phyloP scores from a whole-genome alignment of 208 protist genomes.

The Ichthyophonus hoferi region DNA sequence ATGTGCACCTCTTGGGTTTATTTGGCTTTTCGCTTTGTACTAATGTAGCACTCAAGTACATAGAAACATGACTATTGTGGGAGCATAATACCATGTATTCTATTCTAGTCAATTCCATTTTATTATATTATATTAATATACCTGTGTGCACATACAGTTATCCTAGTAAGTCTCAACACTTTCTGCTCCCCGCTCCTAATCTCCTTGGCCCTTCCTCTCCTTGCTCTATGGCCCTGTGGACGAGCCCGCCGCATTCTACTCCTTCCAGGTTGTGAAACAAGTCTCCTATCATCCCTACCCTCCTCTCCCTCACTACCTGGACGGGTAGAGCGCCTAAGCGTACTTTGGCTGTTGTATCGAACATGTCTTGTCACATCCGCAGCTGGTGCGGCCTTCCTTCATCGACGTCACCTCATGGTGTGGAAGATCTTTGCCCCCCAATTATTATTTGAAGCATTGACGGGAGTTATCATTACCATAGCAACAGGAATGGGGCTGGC shows the following conservation, averaged over 20 bases:
- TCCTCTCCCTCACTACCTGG: neutral
- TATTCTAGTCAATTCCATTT: no score
- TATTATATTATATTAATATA: no score
- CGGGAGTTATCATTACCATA: no score
- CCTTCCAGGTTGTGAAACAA: neutral
- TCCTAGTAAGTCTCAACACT: neutral
- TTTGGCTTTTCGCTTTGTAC: no score
- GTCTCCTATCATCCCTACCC: neutral
- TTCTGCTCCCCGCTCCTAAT: neutral
- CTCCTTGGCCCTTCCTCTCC: neutral
- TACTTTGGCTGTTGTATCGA: neutral
- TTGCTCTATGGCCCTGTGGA: neutral
- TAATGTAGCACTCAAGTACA: no score
- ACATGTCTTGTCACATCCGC: slow-evolving; percentile 44
- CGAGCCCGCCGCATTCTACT: neutral
- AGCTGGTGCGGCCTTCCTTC: slow-evolving; percentile 58
- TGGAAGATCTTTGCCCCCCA: slow-evolving; percentile 76
- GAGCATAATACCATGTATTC: no score
- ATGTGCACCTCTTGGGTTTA: no score
- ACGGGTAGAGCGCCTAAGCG: neutral
- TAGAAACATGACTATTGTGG: no score
- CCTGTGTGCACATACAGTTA: neutral
- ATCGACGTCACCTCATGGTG: slow-evolving; percentile 73
- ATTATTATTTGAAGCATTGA: slow-evolving; percentile 69
- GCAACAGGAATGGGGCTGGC: no score